phyloP scores from a whole-genome alignment of 2,329 filamentous ascomycete species.

The Biscogniauxia mediterranea region DNA sequence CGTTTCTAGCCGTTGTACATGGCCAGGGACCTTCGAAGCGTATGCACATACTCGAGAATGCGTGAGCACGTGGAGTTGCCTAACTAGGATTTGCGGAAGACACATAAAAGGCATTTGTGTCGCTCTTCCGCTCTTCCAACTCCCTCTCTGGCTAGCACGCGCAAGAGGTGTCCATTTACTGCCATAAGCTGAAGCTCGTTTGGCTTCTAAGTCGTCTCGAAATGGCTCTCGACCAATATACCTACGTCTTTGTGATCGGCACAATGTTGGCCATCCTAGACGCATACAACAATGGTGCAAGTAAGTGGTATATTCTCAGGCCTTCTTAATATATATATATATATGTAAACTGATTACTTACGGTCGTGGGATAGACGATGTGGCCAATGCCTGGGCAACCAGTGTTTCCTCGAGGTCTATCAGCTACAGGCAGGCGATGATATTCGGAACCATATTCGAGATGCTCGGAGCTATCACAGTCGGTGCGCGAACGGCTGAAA shows the following conservation, averaged over 20 bases:
- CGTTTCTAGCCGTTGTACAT: not conserved
- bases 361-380: constrained; percentile 59
- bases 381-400: constrained; percentile 81
- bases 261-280: constrained; percentile 74
- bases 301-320: constrained; percentile 45
- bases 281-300: constrained; percentile 77
- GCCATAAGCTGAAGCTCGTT: not conserved
- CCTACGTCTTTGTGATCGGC: constrained; percentile 73
- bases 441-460: constrained; percentile 66
- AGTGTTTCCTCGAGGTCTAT: constrained; percentile 78
- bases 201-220: constrained; percentile 31
- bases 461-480: constrained; percentile 65
- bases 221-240: constrained; percentile 62
- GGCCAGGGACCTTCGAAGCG: not conserved
- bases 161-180: not conserved
- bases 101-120: not conserved
- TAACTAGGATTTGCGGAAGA: not conserved
- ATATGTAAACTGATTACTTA: constrained; percentile 1
- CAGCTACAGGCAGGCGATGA: constrained; percentile 67
- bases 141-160: not conserved
- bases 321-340: too few species aligned
- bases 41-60: not conserved
- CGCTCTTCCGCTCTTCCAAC: not conserved
- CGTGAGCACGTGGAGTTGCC: not conserved
- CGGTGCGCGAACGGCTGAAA: constrained; percentile 68